Percentiles rank a stretch among this genome's conserved stretches.
phyloP scores from a whole-genome alignment of 768 basidiomycete species.

The Lactarius hengduanensis region DNA sequence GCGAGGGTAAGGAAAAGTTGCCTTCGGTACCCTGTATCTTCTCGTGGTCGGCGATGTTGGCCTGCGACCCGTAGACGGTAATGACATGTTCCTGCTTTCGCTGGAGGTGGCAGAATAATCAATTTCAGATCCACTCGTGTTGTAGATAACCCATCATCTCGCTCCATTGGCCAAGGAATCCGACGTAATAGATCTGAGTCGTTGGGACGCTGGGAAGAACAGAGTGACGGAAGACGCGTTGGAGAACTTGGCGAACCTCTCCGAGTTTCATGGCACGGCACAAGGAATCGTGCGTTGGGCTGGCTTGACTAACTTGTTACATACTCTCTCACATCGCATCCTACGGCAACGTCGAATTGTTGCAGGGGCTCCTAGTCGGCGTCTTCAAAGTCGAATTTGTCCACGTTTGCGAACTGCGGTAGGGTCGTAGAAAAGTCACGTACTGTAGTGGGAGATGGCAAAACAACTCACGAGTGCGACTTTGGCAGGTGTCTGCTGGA shows the following conservation, averaged over 20 bases:
- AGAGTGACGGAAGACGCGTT: conserved; percentile 79
- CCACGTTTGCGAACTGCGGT: conserved; percentile 68
- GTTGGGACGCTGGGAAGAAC: conserved; percentile 78
- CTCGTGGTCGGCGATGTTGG: conserved; percentile 84
- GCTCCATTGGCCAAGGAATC: conserved; percentile 79
- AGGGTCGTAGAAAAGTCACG: no score
- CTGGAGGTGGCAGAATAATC: conserved; percentile 38
- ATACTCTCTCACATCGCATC: conserved; percentile 82
- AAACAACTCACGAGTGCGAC: no score
- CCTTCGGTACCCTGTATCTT: conserved; percentile 82
- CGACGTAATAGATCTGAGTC: conserved; percentile 77
- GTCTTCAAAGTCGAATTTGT: conserved; percentile 81
- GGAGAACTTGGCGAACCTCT: conserved; percentile 82
- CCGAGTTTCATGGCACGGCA: background rate
- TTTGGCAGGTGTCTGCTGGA: no score
- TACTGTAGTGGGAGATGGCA: no score
- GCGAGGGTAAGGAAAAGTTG: conserved; percentile 48
- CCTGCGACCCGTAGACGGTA: conserved; percentile 84
- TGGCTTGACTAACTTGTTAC: conserved; percentile 65
- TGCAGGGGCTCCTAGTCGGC: conserved; percentile 66
- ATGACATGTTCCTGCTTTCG: conserved; percentile 75
- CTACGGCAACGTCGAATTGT: conserved; percentile 66
- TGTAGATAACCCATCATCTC: conserved; percentile 48
- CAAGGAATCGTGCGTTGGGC: no score
- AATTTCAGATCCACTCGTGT: background rate